Percentiles rank a stretch among this genome's conserved stretches.
Conservation (phyloP, 2,329 filamentous ascomycete species). For the Ophiocordyceps camponoti-rufipedis region DNA sequence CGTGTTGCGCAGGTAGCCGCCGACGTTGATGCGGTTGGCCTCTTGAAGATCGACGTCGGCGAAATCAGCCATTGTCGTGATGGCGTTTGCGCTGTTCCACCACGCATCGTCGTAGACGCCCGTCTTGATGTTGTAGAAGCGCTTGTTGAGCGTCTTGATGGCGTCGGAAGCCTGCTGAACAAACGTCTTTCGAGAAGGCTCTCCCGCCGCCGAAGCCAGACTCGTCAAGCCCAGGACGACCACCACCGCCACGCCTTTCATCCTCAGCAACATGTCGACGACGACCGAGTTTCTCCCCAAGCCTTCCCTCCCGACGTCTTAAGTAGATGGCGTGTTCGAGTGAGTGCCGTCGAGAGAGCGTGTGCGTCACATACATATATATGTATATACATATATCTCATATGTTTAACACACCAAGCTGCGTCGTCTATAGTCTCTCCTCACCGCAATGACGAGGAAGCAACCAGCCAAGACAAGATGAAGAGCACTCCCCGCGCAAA, state of each 20-base stretch:
- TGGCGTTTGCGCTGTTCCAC: constrained; percentile 56
- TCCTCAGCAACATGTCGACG: too few species aligned
- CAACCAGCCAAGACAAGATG: neutral
- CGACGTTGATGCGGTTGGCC: constrained; percentile 19
- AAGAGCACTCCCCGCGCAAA: neutral
- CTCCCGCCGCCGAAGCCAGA: neutral
- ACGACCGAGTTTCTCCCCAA: too few species aligned
- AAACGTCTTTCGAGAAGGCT: neutral
- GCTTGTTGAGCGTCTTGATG: constrained; percentile 27
- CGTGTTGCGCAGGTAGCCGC: constrained; percentile 23
- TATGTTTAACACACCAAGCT: too few species aligned
- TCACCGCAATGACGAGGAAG: neutral
- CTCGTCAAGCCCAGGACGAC: too few species aligned
- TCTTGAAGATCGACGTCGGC: constrained; percentile 14
- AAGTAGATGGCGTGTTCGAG: too few species aligned
- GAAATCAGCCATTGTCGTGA: constrained; percentile 44
- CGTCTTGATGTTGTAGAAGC: constrained; percentile 39
- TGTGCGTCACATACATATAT: too few species aligned
- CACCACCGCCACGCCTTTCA: too few species aligned
- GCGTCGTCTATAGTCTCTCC: neutral
- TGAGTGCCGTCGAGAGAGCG: too few species aligned
- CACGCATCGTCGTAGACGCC: constrained; percentile 49
- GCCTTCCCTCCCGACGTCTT: too few species aligned
- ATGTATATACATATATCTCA: too few species aligned
- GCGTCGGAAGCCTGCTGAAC: constrained; percentile 10